Evolutionary conservation across 805 yeast species (phyloP).

Genomic region (Ogataea polymorpha): DNA sequence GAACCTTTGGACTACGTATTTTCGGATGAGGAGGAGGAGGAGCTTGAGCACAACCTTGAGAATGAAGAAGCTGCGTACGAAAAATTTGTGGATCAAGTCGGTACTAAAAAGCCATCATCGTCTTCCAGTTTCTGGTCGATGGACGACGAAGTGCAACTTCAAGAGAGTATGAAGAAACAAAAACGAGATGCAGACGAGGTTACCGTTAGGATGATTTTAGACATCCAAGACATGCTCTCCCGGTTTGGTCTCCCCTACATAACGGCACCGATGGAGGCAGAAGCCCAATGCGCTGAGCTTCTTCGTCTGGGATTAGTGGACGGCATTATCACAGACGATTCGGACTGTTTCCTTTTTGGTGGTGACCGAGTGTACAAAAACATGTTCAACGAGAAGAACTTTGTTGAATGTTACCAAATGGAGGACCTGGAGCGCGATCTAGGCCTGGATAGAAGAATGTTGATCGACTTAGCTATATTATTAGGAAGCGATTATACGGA

Average conservation of each 20-base stretch:
- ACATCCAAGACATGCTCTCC: constrained; percentile 83
- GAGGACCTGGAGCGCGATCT: constrained; percentile 57
- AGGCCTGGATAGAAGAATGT: constrained; percentile 58
- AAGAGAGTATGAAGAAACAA: constrained; percentile 60
- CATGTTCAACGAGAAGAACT: constrained; percentile 90
- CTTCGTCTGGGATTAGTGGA: constrained; percentile 71
- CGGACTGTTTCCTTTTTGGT: constrained; percentile 94
- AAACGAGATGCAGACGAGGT: constrained; percentile 91
- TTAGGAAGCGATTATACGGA: constrained; percentile 95
- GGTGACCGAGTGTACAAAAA: constrained; percentile 82
- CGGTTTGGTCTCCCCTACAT: constrained; percentile 92
- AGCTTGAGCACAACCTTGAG: constrained; percentile 58
- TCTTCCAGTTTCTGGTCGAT: constrained; percentile 32
- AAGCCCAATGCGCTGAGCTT: constrained; percentile 93
- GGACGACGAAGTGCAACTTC: constrained; percentile 47
- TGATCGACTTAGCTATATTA: constrained; percentile 79
- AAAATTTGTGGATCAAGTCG: constrained; percentile 47
- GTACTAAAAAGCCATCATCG: neutral
- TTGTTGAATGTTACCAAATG: constrained; percentile 77
- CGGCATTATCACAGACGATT: constrained; percentile 95
- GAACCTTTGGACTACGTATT: constrained; percentile 53
- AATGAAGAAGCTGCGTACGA: constrained; percentile 74
- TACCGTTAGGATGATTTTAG: constrained; percentile 77
- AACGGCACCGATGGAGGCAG: constrained; percentile 98
- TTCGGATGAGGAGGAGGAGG: constrained; percentile 84